A percentile compares a stretch with the other conserved stretches of the same genome.
Evolutionary conservation across 306 rosid genomes (phyloP).

Genomic region (Gastrolobium villosum): DNA sequence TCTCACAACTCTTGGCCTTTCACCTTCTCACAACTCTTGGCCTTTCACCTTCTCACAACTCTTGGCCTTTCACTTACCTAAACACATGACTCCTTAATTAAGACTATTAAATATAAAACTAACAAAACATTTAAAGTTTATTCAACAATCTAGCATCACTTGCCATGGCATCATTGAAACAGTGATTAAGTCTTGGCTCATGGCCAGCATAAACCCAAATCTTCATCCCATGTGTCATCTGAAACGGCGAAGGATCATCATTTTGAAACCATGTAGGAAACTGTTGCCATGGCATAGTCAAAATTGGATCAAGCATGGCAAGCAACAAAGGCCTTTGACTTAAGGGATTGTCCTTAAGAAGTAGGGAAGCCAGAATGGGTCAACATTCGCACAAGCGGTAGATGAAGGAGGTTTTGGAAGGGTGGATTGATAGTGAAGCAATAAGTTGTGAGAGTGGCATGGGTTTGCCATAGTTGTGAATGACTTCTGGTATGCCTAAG

Average conservation of each 20-base stretch:
- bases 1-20: too few species aligned
- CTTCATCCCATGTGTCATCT: neutral
- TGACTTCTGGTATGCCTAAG: too few species aligned
- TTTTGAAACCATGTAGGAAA: neutral
- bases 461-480: too few species aligned
- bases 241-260: too few species aligned
- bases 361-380: neutral
- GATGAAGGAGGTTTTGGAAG: neutral
- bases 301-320: neutral
- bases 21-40: too few species aligned
- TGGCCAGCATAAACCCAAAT: neutral
- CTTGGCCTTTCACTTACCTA: too few species aligned
- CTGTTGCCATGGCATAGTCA: neutral
- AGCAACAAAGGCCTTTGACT: neutral
- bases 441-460: too few species aligned
- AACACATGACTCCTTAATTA: too few species aligned
- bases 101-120: too few species aligned
- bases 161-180: slow-evolving; percentile 46
- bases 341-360: neutral
- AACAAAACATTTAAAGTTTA: too few species aligned
- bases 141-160: slow-evolving; percentile 44
- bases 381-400: neutral
- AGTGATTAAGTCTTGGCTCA: neutral
- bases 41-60: too few species aligned
- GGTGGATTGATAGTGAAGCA: too few species aligned